Base-by-base conservation (phyloP, 2,329 filamentous ascomycete species). In the Corynespora cassiicola region DNA sequence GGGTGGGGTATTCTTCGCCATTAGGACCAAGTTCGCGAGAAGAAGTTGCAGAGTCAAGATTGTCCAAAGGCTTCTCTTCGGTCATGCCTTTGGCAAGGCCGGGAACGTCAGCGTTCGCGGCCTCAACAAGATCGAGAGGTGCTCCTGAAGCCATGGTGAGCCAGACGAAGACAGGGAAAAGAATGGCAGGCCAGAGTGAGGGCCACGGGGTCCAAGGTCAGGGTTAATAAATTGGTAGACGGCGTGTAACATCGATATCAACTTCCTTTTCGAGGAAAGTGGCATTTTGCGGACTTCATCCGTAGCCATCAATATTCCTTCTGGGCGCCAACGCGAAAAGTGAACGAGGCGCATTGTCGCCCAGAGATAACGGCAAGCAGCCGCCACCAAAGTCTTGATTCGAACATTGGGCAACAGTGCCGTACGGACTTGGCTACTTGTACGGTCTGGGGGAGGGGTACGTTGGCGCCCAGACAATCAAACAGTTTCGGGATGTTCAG, bases 1-100 rank as follows among this genome's bases (percentile, higher is more conserved):
- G 52, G 10, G 55, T 57, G 10, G 61, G 61, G 16, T 59, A 50
- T 30, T 52, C 45, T 17, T 58, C 48, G 35, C 59, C 55, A 45
- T 61, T 53, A 9, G 50, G 52, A 3, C 52, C 47, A 12, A 42
- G 9, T n/a, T 51, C n/a, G 14, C n/a, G n/a, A n/a, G n/a, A n/a
- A n/a, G n/a, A n/a, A n/a, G n/a, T n/a, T n/a, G n/a, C n/a, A n/a
- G n/a, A n/a, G n/a, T 39, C 44, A 7, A 36, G 38, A 33, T 56
- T 56, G 12, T 54, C 48, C 2, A 43, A 16, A 11, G 36, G 26
- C 11, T 21, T 17, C 12, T 36, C 40, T 12, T 31, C 40, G 11
- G 33, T 39, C n/a, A 32, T 28, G 8, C n/a, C n/a, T n/a, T n/a
- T n/a, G n/a, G n/a, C n/a, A n/a, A 43, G 7, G 17, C 35, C 38